A percentile compares a stretch with the other conserved stretches of the same genome.
Evolutionary conservation across 129 eudicot genomes (phyloP).

Genomic region (Escallonia herrerae): DNA sequence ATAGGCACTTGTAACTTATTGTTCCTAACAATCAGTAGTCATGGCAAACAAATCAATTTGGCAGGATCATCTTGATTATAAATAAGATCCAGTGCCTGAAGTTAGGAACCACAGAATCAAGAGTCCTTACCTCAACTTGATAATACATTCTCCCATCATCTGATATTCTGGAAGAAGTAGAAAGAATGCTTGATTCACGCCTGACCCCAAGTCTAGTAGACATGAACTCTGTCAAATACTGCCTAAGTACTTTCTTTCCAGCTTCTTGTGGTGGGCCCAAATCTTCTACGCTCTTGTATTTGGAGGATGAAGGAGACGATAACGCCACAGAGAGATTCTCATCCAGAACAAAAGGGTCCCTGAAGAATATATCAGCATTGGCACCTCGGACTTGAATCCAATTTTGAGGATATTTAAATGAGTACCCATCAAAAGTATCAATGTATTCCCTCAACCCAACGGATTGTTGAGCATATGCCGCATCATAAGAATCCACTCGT

Average conservation of each 20-base stretch:
- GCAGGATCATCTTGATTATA: too few relatives aligned
- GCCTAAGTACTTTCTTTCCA: conserved; percentile 63
- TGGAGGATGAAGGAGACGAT: conserved; percentile 92
- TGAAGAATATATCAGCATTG: conserved; percentile 89
- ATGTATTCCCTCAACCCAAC: conserved; percentile 68
- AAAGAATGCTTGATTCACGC: conserved; percentile 73
- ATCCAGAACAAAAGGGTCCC: conserved; percentile 91
- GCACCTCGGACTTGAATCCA: conserved; percentile 99
- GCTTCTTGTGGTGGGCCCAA: conserved; percentile 89
- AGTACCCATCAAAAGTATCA: conserved; percentile 89
- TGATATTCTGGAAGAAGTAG: conserved; percentile 70
- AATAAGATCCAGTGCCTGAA: too few relatives aligned
- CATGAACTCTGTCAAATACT: conserved; percentile 95
- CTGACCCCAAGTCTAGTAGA: conserved; percentile 93
- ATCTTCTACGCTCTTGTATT: conserved; percentile 69
- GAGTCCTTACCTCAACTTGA: conserved; percentile 62
- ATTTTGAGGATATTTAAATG: conserved; percentile 68
- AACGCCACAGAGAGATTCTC: conserved; percentile 77
- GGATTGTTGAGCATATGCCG: conserved; percentile 49
- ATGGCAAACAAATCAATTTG: not conserved
- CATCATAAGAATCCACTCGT: conserved; percentile 16
- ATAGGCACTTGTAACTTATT: too few relatives aligned
- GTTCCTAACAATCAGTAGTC: too few relatives aligned
- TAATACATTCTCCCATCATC: conserved; percentile 92
- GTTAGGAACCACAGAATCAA: too few relatives aligned